Evolutionary conservation across 1,139 yeast species (phyloP), one percentile per base, ranked within the genome.

Genomic region (Lodderomyces pseudojiufengensis): DNA sequence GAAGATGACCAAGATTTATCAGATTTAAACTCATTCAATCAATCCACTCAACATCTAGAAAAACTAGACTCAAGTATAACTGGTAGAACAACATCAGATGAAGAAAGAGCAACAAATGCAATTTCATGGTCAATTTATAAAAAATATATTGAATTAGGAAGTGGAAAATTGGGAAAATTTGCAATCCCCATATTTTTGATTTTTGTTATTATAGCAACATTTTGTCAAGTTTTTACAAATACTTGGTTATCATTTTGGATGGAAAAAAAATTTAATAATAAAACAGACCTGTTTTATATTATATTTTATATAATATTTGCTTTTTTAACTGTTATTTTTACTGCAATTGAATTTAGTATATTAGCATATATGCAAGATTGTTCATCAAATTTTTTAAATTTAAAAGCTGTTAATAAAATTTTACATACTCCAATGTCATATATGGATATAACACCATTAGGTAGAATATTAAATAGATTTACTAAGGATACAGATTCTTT

Each of bases 401-500:
- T 66, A 22, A 54, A 48, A 36, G 72, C 73, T 6, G 64, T 64
- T 27, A 51, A 50, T 21, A 61, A 51, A 37, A 52, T 69, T 12
- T 58, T 69, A 43, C 84, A 76, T 54, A 63, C 73, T 36, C 72
- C 84, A 35, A 76, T 77, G 80, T 51, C 71, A 26, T 78, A 69
- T 49, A 68, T 78, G 66, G 84, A 78, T 54, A 65, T 74, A 9
- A 77, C 82, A 0, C 84, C 84, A n/a, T 61, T 76, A 61, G 84
- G 84, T 15, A 63, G 82, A 54, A 72, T 78, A 23, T 54, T 77
- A 50, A 77, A 77, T 51, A 63, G 84, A 49, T 77, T 77, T 46
- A 82, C 95, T 1, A 86, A 84, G 51, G 97, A 87, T 57, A 83
- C 94, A 0, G 95, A 87, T 54, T 81, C 81, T 24, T 64, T 87